Evolutionary conservation across 768 basidiomycete species (phyloP), one percentile per base, ranked within the genome.

Genomic region (Vishniacozyma victoriae): DNA sequence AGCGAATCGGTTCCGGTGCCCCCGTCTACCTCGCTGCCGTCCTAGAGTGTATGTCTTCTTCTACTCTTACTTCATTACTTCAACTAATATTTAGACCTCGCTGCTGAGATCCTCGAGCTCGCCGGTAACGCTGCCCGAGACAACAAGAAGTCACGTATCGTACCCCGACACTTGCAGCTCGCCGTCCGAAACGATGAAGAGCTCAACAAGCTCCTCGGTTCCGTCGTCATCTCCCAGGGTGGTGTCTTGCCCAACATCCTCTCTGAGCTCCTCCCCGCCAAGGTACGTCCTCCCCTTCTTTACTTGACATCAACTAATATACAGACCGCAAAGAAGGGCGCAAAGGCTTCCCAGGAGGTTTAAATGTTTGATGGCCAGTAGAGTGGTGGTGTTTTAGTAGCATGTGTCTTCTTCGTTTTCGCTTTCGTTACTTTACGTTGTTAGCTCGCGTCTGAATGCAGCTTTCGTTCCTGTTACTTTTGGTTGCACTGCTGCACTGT

Each of bases 21-120:
- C 86, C 88, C 66, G 87, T 91, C 42, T 90, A 91, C 75, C 82
- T 90, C 46, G 87, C 87, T 27, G 87, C 87, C 16, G 87, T 90
- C 52, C 82, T 91, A 48, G 89, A 90, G 72, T 90, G 61, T 61
- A 50, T 57, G 63, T 58, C 25, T 22, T 40, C 7, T 16, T 19
- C 23, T 35, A 42, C 43, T 44, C 43, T 29, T 20, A 9, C 29
- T 33, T 51, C 7, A 1, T 40, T 27, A 35, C 24, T 44, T 35
- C 52, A 38, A 31, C 42, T 43, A 33, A 33, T 15, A 12, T 14
- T 33, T 37, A 74, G 88, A 92, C 70, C 83, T 92, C 53, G 85
- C 87, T 51, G 89, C 89, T 38, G 89, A 92, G 73, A 90, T 92
- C 72, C 83, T 92, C 56, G 89, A 92, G 72, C 78, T 92, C 29